A percentile compares a stretch with the other conserved stretches of the same genome.
These are phyloP conservation scores for Pigoraptor vietnamica DNA, from an alignment of 78 protist species.

Conservation along the genomic window DNA sequence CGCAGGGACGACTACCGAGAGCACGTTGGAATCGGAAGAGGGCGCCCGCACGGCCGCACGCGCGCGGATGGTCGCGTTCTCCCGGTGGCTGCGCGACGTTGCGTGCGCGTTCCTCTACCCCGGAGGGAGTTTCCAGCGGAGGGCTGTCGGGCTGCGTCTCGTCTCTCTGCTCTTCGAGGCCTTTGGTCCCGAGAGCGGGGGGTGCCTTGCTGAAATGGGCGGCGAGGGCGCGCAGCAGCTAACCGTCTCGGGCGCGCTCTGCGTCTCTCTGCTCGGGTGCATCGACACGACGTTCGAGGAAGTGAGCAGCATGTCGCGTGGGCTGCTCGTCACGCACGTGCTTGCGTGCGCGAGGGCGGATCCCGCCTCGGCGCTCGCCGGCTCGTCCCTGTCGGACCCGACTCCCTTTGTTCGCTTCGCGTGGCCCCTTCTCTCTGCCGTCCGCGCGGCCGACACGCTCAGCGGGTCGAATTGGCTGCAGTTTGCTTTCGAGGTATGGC, in stretches of 20 bases:
- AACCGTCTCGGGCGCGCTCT: neutral
- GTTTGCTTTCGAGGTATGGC: neutral
- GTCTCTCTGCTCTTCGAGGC: neutral
- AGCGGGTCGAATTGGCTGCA: neutral
- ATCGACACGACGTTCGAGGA: neutral
- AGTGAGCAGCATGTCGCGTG: neutral
- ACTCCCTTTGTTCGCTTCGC: neutral
- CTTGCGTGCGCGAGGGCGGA: neutral
- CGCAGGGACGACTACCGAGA: neutral
- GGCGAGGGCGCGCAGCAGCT: neutral
- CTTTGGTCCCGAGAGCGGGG: neutral
- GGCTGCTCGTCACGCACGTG: neutral
- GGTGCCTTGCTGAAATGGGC: no score
- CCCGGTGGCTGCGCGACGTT: neutral
- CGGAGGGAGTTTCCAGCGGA: neutral
- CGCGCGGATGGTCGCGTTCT: neutral
- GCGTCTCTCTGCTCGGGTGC: neutral
- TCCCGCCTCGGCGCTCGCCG: neutral
- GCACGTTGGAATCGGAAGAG: neutral
- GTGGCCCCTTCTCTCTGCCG: neutral
- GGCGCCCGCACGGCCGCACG: neutral
- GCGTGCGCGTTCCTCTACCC: neutral
- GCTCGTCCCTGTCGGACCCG: neutral
- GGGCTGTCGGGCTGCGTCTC: neutral
- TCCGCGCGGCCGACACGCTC: neutral